These are phyloP conservation scores for Podaxis sp. DNA, from an alignment of 768 basidiomycete species.

Conservation along the genomic window DNA sequence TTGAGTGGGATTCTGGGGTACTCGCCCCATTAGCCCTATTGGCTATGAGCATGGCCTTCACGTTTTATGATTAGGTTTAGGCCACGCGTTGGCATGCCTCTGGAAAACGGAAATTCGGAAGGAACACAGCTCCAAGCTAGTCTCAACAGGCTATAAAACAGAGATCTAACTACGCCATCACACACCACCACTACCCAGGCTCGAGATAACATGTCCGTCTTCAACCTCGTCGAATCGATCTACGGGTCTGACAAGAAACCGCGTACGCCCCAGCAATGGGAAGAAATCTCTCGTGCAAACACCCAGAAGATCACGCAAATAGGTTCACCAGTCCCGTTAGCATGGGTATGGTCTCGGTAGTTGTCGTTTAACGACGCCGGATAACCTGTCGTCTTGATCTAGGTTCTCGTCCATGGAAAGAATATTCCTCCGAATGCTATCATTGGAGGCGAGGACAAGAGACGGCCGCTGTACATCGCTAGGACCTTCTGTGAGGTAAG, in stretches of 20 bases:
- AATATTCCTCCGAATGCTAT: slow-evolving; percentile 18
- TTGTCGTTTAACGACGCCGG: background rate
- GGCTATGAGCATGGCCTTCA: background rate
- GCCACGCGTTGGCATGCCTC: background rate
- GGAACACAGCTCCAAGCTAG: background rate
- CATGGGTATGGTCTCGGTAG: slow-evolving; percentile 15
- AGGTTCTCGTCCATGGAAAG: slow-evolving; percentile 18
- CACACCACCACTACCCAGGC: background rate
- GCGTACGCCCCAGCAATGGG: slow-evolving; percentile 19
- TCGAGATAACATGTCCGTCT: background rate
- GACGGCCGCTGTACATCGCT: slow-evolving; percentile 18
- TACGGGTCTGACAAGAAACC: slow-evolving; percentile 17
- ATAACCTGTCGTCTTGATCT: background rate
- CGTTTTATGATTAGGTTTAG: background rate
- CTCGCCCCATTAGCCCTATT: too few relatives aligned
- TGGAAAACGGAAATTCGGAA: background rate
- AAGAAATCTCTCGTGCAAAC: slow-evolving; percentile 13
- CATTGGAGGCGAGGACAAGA: slow-evolving; percentile 17
- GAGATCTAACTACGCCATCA: background rate
- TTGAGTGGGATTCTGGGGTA: too few relatives aligned
- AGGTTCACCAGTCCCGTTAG: slow-evolving; percentile 19
- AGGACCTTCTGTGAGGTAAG: slow-evolving; percentile 19
- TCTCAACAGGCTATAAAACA: background rate
- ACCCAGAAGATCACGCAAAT: slow-evolving; percentile 13
- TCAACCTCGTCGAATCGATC: slow-evolving; percentile 10